Evolutionary conservation across 2,329 filamentous ascomycete species (phyloP).

Genomic region (Fusarium xylarioides): DNA sequence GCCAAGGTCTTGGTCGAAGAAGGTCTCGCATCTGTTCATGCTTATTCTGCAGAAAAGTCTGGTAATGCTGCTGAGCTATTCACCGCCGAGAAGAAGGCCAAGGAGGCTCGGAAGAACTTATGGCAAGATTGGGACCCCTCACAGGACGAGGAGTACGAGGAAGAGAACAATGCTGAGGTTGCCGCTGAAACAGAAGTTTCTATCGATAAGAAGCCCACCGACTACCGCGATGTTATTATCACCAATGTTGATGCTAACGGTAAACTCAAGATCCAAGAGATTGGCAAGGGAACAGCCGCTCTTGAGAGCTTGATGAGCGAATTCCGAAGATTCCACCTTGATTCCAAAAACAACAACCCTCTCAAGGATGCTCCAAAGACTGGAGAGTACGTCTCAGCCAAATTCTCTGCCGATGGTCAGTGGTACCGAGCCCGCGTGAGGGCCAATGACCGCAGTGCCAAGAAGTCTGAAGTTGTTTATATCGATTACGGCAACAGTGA

Average conservation of each 20-base stretch:
- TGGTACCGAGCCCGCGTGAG: conserved; percentile 96
- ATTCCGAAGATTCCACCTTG: conserved; percentile 90
- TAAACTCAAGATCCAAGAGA: conserved; percentile 88
- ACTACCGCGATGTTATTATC: conserved; percentile 94
- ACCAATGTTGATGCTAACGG: conserved; percentile 88
- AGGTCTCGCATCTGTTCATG: conserved; percentile 89
- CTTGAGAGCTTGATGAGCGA: conserved; percentile 89
- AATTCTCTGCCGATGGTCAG: conserved; percentile 86
- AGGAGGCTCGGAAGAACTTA: conserved; percentile 85
- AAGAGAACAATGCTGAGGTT: conserved; percentile 61
- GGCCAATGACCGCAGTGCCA: conserved; percentile 89
- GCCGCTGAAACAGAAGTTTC: conserved; percentile 60
- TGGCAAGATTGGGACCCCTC: conserved; percentile 97
- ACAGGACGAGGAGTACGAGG: conserved; percentile 74
- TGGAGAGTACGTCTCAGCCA: conserved; percentile 89
- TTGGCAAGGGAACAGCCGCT: conserved; percentile 85
- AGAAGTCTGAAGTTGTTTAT: conserved; percentile 90
- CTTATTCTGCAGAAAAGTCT: conserved; percentile 94
- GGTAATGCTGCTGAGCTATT: conserved; percentile 89
- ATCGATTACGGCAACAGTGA: conserved; percentile 98
- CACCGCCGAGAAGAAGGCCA: conserved; percentile 86
- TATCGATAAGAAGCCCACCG: conserved; percentile 72
- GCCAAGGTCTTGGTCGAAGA: conserved; percentile 94
- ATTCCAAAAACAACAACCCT: conserved; percentile 79
- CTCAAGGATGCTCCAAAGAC: conserved; percentile 83